Percentiles rank a stretch among this genome's conserved stretches.
These are phyloP conservation scores for Talaromyces funiculosus DNA, from an alignment of 2,329 filamentous ascomycete genomes.

Conservation along the genomic window DNA sequence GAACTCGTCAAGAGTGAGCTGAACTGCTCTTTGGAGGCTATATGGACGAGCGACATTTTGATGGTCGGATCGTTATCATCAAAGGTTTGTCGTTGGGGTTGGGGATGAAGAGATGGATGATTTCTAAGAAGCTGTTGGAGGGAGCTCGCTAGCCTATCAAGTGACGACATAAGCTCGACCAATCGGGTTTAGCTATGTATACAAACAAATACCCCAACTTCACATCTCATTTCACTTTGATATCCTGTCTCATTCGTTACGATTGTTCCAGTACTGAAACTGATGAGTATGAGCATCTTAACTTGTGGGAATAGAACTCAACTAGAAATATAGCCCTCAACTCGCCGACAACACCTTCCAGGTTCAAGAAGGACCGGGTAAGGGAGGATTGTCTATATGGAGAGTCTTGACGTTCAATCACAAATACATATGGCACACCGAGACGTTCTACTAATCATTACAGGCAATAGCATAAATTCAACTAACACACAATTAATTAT, in stretches of 20 bases:
- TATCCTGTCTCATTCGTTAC: background rate
- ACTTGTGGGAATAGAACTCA: background rate
- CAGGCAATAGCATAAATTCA: too few species aligned
- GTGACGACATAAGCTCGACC: slow-evolving; percentile 6
- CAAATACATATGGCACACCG: background rate
- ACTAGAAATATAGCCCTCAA: background rate
- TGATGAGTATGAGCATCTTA: background rate
- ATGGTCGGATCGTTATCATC: background rate
- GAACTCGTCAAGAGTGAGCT: slow-evolving; percentile 63
- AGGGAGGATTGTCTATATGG: background rate
- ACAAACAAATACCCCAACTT: background rate
- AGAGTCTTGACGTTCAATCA: background rate
- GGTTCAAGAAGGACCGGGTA: background rate
- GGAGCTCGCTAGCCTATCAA: slow-evolving; percentile 2
- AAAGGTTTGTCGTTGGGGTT: background rate
- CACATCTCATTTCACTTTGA: background rate
- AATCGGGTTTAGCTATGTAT: background rate
- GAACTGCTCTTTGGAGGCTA: slow-evolving; percentile 64
- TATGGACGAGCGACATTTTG: slow-evolving; percentile 43
- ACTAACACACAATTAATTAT: too few species aligned
- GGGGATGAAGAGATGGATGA: background rate
- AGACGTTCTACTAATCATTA: background rate
- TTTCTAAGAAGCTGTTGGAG: background rate
- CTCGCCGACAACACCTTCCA: background rate
- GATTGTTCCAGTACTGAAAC: too few species aligned